Evolutionary conservation across 2,329 filamentous ascomycete species (phyloP).

Genomic region (Penicillium occitanis): DNA sequence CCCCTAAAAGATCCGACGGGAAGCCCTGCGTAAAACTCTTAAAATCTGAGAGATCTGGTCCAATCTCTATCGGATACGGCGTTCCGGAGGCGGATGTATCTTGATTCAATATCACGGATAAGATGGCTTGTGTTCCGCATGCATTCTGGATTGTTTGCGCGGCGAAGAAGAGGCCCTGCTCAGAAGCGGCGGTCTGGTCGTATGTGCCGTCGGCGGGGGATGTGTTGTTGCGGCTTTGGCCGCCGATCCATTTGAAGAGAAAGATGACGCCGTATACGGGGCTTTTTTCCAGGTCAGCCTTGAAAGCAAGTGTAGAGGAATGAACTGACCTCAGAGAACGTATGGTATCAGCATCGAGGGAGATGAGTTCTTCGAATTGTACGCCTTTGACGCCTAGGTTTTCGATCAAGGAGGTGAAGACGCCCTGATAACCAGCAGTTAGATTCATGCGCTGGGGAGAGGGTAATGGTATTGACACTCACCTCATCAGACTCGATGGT

Average conservation of each 20-base stretch:
- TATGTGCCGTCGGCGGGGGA: constrained; percentile 78
- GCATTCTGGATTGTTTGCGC: constrained; percentile 98
- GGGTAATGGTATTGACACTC: constrained; percentile 33
- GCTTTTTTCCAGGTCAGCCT: constrained; percentile 38
- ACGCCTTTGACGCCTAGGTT: constrained; percentile 87
- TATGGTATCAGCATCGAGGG: constrained; percentile 70
- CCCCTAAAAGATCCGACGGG: constrained; percentile 71
- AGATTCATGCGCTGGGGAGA: neutral
- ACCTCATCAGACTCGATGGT: constrained; percentile 98
- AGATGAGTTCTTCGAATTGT: constrained; percentile 94
- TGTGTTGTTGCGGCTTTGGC: constrained; percentile 64
- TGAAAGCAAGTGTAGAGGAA: neutral
- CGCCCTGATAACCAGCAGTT: constrained; percentile 59
- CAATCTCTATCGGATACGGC: constrained; percentile 62
- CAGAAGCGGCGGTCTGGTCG: constrained; percentile 67
- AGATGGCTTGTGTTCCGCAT: constrained; percentile 91
- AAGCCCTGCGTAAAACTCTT: constrained; percentile 85
- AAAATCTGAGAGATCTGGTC: constrained; percentile 69
- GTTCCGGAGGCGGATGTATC: constrained; percentile 36
- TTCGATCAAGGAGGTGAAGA: constrained; percentile 96
- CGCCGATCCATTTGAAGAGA: constrained; percentile 78
- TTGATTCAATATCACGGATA: constrained; percentile 90
- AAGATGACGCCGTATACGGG: constrained; percentile 96
- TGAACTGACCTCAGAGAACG: constrained; percentile 42
- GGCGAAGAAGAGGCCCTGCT: constrained; percentile 81